A percentile compares a stretch with the other conserved stretches of the same genome.
These are phyloP conservation scores for Raddia guianensis DNA, from an alignment of 176 grass and related monocot species.

Conservation along the genomic window DNA sequence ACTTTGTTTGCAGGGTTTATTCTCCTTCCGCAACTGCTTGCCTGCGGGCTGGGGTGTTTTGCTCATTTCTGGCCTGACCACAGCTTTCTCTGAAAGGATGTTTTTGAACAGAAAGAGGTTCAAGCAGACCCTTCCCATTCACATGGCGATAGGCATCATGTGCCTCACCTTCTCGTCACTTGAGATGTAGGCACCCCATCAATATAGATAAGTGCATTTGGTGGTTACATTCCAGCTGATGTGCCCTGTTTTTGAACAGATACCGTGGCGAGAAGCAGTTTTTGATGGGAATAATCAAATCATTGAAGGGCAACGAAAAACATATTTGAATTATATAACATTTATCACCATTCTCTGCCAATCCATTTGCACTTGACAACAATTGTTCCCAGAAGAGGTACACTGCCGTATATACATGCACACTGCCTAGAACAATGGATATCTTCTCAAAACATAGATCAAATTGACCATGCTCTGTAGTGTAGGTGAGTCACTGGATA, in stretches of 20 bases:
- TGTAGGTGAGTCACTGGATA: not conserved
- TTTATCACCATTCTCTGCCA: not conserved
- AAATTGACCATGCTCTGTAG: not conserved
- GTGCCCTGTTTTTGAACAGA: conserved; percentile 49
- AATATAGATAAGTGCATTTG: not conserved
- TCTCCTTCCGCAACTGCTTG: conserved; percentile 75
- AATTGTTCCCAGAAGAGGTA: not conserved
- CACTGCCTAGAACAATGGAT: not conserved
- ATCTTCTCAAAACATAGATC: conserved; percentile 11
- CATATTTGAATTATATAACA: conserved; percentile 2
- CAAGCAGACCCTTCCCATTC: conserved; percentile 79
- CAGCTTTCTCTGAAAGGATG: conserved; percentile 72
- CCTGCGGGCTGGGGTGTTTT: conserved; percentile 79
- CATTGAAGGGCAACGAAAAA: conserved; percentile 33
- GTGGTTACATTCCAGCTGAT: conserved; percentile 14
- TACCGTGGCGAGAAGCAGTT: conserved; percentile 79
- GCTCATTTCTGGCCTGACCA: conserved; percentile 65
- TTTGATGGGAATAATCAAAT: conserved; percentile 59
- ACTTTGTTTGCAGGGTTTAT: conserved; percentile 54
- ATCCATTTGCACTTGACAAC: conserved; percentile 2
- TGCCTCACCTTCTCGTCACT: conserved; percentile 61
- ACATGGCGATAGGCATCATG: conserved; percentile 70
- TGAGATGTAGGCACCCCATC: conserved; percentile 66
- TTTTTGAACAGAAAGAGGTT: conserved; percentile 69
- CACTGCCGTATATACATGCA: not conserved